Base-by-base conservation (phyloP, 176 grass and related monocot species). In the Leersia perrieri region DNA sequence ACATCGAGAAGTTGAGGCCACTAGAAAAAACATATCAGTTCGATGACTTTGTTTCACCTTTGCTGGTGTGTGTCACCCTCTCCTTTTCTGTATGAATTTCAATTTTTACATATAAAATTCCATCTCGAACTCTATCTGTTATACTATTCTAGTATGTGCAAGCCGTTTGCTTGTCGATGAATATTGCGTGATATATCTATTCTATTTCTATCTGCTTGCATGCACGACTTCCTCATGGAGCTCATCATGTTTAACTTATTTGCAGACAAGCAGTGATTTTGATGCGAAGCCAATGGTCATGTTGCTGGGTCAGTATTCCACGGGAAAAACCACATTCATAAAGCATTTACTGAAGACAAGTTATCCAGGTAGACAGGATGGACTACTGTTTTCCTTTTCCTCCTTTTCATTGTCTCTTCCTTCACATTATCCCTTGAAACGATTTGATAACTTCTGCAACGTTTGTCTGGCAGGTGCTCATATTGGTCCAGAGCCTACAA, bases 261-360 rank as follows among this genome's bases (percentile, higher is more conserved):
- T 76, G 15, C 71, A 98, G 92, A 93, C 86, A 79, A 91, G 82
- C 74, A 98, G 95, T 13, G 92, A 98, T 90, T 98, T 98, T 66
- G 90, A 94, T 91, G 90, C 90, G 20, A 97, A 97, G 78, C 92
- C 95, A 33, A 98, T 98, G 95, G 86, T 98, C 75, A 95, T 98
- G 95, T 78, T 98, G 33, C 79, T 98, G 75, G 95, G 95, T 64
- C 95, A 98, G 88, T 98, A 98, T 45, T 98, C 95, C 15, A 98
- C 90, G 0, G 95, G 95, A 15, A 98, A 98, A 88, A 95, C 95
- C 57, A 98, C 95, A 76, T 98, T 98, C 74, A 95, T 98, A 73
- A 98, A 94, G 61, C 92, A 98, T 86, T 80, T 98, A 80, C 80
- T 95, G 18, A 92, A 88, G 75, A 76, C 86, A 85, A 87, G 74